Evolutionary conservation across 495 filamentous ascomycete species (phyloP).

Genomic region (Aspergillus carlsbadensis): DNA sequence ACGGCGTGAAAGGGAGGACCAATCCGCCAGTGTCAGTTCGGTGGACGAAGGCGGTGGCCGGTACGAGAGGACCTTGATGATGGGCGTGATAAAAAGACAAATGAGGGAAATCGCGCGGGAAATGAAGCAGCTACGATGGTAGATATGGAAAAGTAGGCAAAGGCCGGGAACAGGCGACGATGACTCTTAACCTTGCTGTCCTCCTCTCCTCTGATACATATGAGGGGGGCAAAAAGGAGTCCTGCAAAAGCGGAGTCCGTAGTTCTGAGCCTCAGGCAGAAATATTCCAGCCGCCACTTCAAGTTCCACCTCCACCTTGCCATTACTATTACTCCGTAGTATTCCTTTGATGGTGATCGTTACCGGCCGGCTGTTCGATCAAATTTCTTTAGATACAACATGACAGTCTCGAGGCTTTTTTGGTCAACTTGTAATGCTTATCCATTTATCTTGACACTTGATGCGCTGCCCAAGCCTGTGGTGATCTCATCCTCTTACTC

Average conservation of each 20-base stretch:
- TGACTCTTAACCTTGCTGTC: background rate
- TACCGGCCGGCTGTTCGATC: too few species aligned
- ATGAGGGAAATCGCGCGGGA: background rate
- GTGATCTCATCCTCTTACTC: background rate
- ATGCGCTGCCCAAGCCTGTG: too few species aligned
- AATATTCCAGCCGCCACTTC: too few species aligned
- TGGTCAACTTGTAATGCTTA: too few species aligned
- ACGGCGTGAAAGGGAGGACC: constrained; percentile 22
- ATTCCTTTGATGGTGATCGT: too few species aligned
- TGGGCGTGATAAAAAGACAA: background rate
- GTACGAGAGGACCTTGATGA: constrained; percentile 1
- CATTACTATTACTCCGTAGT: too few species aligned
- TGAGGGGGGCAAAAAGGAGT: constrained; percentile 7
- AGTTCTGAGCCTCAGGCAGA: constrained; percentile 4
- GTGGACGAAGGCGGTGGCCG: constrained; percentile 18
- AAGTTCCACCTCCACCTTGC: constrained; percentile 7
- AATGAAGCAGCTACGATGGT: background rate
- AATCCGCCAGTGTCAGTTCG: constrained; percentile 2
- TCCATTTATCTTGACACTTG: too few species aligned
- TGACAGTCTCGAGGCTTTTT: too few species aligned
- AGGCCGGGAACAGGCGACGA: background rate
- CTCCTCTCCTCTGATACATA: background rate
- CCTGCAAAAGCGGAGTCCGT: background rate
- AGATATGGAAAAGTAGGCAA: too few species aligned
- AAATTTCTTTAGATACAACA: too few species aligned